phyloP scores from a whole-genome alignment of 1,139 yeast species.

The Magnusiomyces magnusii region DNA sequence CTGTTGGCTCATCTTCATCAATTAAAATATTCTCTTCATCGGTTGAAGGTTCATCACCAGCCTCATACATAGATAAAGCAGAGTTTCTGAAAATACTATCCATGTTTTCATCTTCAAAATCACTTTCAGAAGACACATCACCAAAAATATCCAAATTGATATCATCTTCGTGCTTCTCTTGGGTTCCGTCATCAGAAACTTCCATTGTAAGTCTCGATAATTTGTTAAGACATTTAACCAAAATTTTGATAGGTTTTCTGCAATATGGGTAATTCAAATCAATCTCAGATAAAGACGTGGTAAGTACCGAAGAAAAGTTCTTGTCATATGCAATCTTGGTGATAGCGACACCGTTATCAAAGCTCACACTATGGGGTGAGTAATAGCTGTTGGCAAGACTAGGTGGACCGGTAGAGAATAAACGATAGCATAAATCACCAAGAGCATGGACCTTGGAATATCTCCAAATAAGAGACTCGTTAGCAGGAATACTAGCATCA shows the following conservation, averaged over 20 bases:
- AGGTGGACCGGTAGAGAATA: slow-evolving; percentile 27
- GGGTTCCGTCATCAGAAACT: slow-evolving; percentile 39
- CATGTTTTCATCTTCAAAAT: slow-evolving; percentile 60
- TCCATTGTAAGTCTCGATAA: slow-evolving; percentile 44
- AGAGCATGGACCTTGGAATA: slow-evolving; percentile 52
- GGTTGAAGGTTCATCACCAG: slow-evolving; percentile 66
- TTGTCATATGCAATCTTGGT: slow-evolving; percentile 62
- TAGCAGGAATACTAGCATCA: slow-evolving; percentile 37
- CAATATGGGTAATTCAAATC: slow-evolving; percentile 69
- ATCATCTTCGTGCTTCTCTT: slow-evolving; percentile 44
- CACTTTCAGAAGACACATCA: slow-evolving; percentile 20
- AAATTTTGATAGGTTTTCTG: slow-evolving; percentile 48
- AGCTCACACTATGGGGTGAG: slow-evolving; percentile 35
- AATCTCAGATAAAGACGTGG: slow-evolving; percentile 51
- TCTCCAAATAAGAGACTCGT: slow-evolving; percentile 33
- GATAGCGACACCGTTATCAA: slow-evolving; percentile 52
- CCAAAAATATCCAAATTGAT: slow-evolving; percentile 38
- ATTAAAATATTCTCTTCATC: slow-evolving; percentile 42
- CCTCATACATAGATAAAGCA: slow-evolving; percentile 90
- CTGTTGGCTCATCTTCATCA: slow-evolving; percentile 30
- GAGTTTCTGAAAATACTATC: slow-evolving; percentile 72
- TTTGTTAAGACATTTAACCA: slow-evolving; percentile 53
- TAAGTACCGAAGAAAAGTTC: slow-evolving; percentile 50
- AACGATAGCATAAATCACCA: slow-evolving; percentile 41
- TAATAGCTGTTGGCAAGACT: slow-evolving; percentile 24